Percentiles rank a stretch among this genome's conserved stretches.
These are phyloP conservation scores for Microcos paniculata DNA, from an alignment of 345 rosid species.

Conservation along the genomic window DNA sequence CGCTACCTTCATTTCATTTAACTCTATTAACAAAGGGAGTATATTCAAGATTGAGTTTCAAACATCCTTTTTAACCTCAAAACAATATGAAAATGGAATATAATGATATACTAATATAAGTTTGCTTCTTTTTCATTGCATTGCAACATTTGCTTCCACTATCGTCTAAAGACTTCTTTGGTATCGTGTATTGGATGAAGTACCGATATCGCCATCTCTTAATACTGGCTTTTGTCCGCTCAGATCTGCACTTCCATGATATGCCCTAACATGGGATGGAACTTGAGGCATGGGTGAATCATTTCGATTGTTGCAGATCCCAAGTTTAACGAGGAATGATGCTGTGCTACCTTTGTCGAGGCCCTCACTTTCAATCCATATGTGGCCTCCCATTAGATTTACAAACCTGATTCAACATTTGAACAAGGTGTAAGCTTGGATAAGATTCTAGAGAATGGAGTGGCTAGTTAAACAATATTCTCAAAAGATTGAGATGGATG, in stretches of 20 bases:
- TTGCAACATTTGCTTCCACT: neutral
- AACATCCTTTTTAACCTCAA: neutral
- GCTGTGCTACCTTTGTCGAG: conserved; percentile 63
- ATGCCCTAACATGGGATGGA: conserved; percentile 42
- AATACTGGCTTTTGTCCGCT: conserved; percentile 25
- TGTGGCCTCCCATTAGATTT: conserved; percentile 90
- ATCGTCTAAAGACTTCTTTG: conserved; percentile 46
- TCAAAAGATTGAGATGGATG: neutral
- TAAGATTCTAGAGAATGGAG: neutral
- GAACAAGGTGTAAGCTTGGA: neutral
- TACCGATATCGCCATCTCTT: conserved; percentile 22
- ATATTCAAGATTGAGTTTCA: neutral
- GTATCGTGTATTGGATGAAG: conserved; percentile 32
- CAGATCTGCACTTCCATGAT: conserved; percentile 56
- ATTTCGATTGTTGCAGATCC: conserved; percentile 44
- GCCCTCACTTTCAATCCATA: conserved; percentile 92
- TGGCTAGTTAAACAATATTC: neutral
- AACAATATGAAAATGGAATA: neutral
- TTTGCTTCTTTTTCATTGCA: too few species aligned
- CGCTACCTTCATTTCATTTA: neutral
- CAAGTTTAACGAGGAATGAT: conserved; percentile 67
- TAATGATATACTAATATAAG: neutral
- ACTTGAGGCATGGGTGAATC: conserved; percentile 37
- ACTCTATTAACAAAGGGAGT: neutral
- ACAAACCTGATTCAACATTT: conserved; percentile 60